Percentiles rank a stretch among this genome's conserved stretches.
Evolutionary conservation across 768 basidiomycete genomes (phyloP).

Genomic region (Macrolepiota dolichaula): DNA sequence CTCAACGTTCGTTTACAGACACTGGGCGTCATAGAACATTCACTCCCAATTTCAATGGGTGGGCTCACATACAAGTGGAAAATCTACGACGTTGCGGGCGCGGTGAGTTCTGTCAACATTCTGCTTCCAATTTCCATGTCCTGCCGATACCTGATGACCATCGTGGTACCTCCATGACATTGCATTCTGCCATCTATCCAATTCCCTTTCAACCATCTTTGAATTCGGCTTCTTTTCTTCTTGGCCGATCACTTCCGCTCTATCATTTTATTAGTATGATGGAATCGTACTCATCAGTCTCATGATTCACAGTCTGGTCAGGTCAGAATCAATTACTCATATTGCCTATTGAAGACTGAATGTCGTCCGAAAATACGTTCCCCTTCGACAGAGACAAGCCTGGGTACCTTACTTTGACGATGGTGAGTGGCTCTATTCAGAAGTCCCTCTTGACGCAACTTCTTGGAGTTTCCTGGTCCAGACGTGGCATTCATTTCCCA

Average conservation of each 20-base stretch:
- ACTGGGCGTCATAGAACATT: slow-evolving; percentile 74
- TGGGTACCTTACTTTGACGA: slow-evolving; percentile 89
- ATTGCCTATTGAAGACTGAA: not conserved
- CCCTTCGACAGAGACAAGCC: slow-evolving; percentile 54
- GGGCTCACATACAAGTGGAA: slow-evolving; percentile 71
- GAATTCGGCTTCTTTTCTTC: not conserved
- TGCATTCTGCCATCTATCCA: not conserved
- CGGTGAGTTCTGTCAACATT: slow-evolving; percentile 42
- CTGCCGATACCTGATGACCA: not conserved
- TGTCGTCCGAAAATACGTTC: slow-evolving; percentile 1
- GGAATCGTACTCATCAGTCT: not conserved
- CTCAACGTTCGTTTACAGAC: slow-evolving; percentile 80
- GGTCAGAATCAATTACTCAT: slow-evolving; percentile 31
- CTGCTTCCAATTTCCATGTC: not conserved
- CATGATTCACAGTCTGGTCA: slow-evolving; percentile 48
- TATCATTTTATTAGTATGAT: not conserved
- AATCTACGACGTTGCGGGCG: slow-evolving; percentile 82
- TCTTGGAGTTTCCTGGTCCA: not conserved
- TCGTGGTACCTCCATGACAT: not conserved
- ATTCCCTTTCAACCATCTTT: not conserved
- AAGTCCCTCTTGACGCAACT: not conserved
- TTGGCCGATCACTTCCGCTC: not conserved
- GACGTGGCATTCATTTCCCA: not conserved
- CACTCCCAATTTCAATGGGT: slow-evolving; percentile 63
- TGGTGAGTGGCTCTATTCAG: slow-evolving; percentile 39